Base-by-base conservation (phyloP, 441 rosid species). In the Viola pubescens region DNA sequence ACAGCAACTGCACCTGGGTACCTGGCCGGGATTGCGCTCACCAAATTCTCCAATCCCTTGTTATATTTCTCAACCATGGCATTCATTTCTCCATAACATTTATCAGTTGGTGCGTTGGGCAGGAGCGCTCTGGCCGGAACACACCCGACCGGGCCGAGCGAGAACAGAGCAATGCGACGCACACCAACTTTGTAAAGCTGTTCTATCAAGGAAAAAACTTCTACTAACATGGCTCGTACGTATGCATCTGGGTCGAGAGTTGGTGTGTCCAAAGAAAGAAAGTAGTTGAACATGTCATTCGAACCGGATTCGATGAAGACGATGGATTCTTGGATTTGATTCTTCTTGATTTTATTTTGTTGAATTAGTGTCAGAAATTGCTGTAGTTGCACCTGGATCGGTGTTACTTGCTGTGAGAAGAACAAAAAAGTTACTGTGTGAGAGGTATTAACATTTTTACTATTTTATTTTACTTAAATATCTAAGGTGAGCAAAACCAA, bases 291-390 rank as follows among this genome's bases (percentile, higher is more conserved):
- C 11, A 85, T 68, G 78, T 85, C 90, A 19, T 82, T 83, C 1
- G 88, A 88, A 16, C 92, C 88, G 3, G 88, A 82, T 61, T 85
- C 85, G 0, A 79, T 63, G 5, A 81, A 51, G 73, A 88, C 75
- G 4, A 81, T 46, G 19, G 82, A 80, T 52, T 73, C 63, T 40
- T 67, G 34, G 44, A 80, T 49, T 3, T 64, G 11, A 8, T 43
- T 45, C 56, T 63, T 72, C 1, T 72, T 58, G 5, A 82, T 61
- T 7, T 60, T 59, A 51, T 77, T 79, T 62, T 79, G 75, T 0
- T 75, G 58, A 48, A 75, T 78, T 4, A 83, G 73, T 41, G 67
- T 46, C 55, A 77, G 60, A 58, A 88, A 83, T 62, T 83, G 85
- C 6, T 59, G 70, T 11, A 83, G 68, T 61, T 88, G 88, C 0